These are phyloP conservation scores for Nephromyces sp. DNA, from an alignment of 169 alveolate genomes.

Conservation along the genomic window DNA sequence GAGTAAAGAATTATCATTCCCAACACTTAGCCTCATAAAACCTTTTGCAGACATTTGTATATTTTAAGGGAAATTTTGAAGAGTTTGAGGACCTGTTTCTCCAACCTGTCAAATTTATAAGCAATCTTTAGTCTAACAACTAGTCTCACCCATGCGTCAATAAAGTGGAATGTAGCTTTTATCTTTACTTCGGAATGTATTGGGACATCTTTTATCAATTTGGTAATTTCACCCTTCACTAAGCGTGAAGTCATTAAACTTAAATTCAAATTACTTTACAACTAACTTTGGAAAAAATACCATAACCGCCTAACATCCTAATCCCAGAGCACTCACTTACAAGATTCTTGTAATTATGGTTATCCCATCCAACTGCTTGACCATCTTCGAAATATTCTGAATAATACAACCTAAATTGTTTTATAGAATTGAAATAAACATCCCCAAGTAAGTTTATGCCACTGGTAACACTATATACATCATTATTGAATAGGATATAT, in stretches of 20 bases:
- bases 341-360: constrained; percentile 19
- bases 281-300: constrained; percentile 33
- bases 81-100: constrained; percentile 38
- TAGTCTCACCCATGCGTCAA: constrained; percentile 52
- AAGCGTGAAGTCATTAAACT: background rate
- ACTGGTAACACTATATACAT: background rate
- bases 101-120: constrained; percentile 29
- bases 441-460: constrained; percentile 25
- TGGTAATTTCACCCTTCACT: constrained; percentile 47
- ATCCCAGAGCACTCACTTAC: constrained; percentile 39
- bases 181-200: constrained; percentile 47
- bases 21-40: constrained; percentile 19
- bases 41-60: background rate
- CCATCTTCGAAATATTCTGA: constrained; percentile 27
- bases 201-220: constrained; percentile 43
- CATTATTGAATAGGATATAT: background rate
- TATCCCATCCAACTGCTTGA: constrained; percentile 37
- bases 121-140: background rate
- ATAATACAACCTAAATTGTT: constrained; percentile 25
- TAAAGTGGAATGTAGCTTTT: constrained; percentile 54
- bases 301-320: constrained; percentile 41
- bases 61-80: background rate
- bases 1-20: constrained; percentile 17
- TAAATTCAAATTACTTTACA: background rate
- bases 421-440: constrained; percentile 18